These are phyloP conservation scores for Durotheca rogersii DNA, from an alignment of 495 filamentous ascomycete species.

Conservation along the genomic window DNA sequence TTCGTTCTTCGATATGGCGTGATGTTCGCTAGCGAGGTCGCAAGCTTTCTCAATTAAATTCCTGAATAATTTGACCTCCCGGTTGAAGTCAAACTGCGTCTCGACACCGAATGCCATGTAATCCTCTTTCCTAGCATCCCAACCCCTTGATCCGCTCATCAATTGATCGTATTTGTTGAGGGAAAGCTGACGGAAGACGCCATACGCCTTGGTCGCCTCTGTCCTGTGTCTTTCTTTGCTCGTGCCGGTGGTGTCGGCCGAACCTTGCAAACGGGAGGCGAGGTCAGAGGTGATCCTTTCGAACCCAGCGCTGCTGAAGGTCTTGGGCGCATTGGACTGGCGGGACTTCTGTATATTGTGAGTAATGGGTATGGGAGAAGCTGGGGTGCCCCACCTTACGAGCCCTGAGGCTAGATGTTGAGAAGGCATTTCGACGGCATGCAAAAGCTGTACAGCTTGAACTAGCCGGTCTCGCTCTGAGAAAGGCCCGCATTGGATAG, in stretches of 20 bases:
- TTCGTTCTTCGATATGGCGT: conserved; percentile 34
- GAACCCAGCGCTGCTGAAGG: too few relatives aligned
- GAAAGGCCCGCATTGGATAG: conserved; percentile 30
- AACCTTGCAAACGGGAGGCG: background rate
- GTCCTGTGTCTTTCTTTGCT: too few relatives aligned
- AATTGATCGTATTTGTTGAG: conserved; percentile 15
- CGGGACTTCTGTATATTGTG: background rate
- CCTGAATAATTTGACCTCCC: conserved; percentile 40
- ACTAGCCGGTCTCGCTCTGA: conserved; percentile 26
- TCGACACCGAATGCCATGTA: conserved; percentile 39
- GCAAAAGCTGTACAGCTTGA: conserved; percentile 16
- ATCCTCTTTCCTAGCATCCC: conserved; percentile 15
- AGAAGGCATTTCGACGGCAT: conserved; percentile 21
- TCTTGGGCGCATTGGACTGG: background rate
- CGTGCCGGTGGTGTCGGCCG: background rate
- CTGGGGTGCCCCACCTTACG: background rate
- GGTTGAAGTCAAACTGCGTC: conserved; percentile 33
- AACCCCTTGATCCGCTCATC: conserved; percentile 5
- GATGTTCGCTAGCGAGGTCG: conserved; percentile 32
- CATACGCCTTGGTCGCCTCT: conserved; percentile 15
- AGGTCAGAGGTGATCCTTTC: too few relatives aligned
- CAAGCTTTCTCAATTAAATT: conserved; percentile 39
- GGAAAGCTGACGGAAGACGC: conserved; percentile 12
- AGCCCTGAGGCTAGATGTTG: conserved; percentile 7
- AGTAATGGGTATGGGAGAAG: too few relatives aligned